phyloP scores from a whole-genome alignment of 2,329 filamentous ascomycete genomes.

The Monosporascus sp. region DNA sequence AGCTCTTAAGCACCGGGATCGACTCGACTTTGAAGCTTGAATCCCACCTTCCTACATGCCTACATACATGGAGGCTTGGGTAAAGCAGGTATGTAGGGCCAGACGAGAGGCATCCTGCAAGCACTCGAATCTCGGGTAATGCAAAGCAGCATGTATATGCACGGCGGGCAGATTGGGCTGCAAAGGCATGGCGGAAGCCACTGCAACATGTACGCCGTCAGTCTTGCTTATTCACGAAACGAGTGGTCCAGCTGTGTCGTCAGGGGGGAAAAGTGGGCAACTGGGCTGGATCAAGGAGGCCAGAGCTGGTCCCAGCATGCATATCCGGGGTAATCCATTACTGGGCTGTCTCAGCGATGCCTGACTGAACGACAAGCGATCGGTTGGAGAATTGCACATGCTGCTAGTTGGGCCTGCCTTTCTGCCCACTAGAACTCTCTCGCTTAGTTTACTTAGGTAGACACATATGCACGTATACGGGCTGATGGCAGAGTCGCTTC shows the following conservation, averaged over 20 bases:
- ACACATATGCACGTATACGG: too few relatives aligned
- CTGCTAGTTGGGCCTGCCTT: background rate
- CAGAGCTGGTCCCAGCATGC: background rate
- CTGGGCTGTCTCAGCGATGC: background rate
- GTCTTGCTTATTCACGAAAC: slow-evolving; percentile 16
- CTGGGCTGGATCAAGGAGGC: background rate
- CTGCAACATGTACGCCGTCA: slow-evolving; percentile 18
- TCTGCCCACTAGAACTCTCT: background rate
- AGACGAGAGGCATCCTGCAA: background rate
- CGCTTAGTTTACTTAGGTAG: too few relatives aligned
- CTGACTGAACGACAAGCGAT: background rate
- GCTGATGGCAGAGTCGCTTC: too few relatives aligned
- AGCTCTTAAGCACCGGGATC: background rate
- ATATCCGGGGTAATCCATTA: background rate
- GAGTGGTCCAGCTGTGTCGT: slow-evolving; percentile 12
- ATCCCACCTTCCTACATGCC: background rate
- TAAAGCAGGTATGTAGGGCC: too few relatives aligned
- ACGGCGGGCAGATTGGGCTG: slow-evolving; percentile 23
- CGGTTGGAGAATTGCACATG: background rate
- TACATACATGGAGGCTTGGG: too few relatives aligned
- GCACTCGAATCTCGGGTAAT: background rate
- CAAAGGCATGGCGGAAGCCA: slow-evolving; percentile 18
- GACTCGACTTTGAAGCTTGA: background rate
- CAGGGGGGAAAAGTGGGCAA: background rate
- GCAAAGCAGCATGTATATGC: slow-evolving; percentile 6